Base-by-base conservation (phyloP, 2,329 filamentous ascomycete genomes). In the Knufia petricola region DNA sequence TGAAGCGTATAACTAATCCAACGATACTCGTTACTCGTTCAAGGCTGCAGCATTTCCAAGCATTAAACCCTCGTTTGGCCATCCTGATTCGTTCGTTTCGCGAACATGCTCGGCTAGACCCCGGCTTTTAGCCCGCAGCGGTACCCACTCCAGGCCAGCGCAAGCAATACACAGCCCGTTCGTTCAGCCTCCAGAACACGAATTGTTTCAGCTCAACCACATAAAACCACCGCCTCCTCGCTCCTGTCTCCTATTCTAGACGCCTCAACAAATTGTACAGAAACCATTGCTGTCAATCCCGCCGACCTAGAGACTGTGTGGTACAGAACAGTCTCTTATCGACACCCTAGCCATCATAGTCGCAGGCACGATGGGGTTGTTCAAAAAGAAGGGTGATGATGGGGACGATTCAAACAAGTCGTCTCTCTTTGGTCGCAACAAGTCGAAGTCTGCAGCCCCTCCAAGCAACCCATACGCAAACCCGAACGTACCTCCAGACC, bases 341-440 rank as follows among this genome's bases (percentile, higher is more conserved):
- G 9, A 17, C 3, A 12, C 24, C 15, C 8, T 6, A 15, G n/a
- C 9, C 8, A 42, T 36, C 32, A 36, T 7, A 13, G 7, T 17
- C 32, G 7, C 6, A 4, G 32, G 13, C 50, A 61, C 37, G 31
- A 71, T 70, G 69, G 59, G 60, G 47, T 64, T 64, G 51, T 69
- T 71, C 59, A 77, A 76, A 61, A 80, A 79, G 61, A 72, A 69
- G 53, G 69, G 70, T 55, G 69, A 69, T 52, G 72, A 67, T 59
- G 75, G 75, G 54, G 72, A 75, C 41, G 68, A 75, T 50, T 65
- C 65, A 32, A 72, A 69, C 62, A 74, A 77, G 62, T 68, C 67
- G 49, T 75, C 76, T n/a, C 73, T 82, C 26, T 81, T 82, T 58
- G 76, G 77, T 55, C 69, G 68, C 54, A 72, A 69, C 44, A 79